A percentile compares a stretch with the other conserved stretches of the same genome.
phyloP scores from a whole-genome alignment of 169 alveolate genomes.

The Fabrea salina region DNA sequence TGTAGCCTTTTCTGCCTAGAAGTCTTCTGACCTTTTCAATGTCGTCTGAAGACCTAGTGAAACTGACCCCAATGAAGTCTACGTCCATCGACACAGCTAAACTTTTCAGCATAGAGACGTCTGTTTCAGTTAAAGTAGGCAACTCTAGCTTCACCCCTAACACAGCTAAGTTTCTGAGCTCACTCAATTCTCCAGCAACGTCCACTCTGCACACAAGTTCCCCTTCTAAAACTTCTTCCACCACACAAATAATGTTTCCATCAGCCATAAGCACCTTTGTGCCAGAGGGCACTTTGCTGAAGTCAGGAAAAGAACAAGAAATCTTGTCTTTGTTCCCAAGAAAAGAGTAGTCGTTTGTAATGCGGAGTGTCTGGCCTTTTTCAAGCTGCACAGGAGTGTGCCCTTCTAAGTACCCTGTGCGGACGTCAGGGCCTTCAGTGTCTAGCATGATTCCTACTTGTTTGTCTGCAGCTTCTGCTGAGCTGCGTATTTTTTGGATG shows the following conservation, averaged over 20 bases:
- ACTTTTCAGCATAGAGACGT: conserved; percentile 90
- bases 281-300: conserved; percentile 92
- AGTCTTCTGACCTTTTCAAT: conserved; percentile 82
- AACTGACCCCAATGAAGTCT: conserved; percentile 95
- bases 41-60: conserved; percentile 79
- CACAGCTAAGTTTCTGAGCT: conserved; percentile 95
- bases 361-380: conserved; percentile 90
- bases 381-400: conserved; percentile 83
- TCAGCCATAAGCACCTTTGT: conserved; percentile 95
- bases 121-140: conserved; percentile 97
- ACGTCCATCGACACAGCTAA: conserved; percentile 95
- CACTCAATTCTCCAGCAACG: conserved; percentile 93
- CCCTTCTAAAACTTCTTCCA: conserved; percentile 81
- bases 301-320: conserved; percentile 91
- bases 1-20: conserved; percentile 89
- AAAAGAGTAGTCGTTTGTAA: conserved; percentile 91
- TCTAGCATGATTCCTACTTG: conserved; percentile 94
- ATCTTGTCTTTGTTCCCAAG: conserved; percentile 90
- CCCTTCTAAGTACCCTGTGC: conserved; percentile 95
- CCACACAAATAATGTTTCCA: conserved; percentile 93
- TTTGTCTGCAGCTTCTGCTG: conserved; percentile 88
- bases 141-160: conserved; percentile 96
- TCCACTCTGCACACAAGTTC: conserved; percentile 85
- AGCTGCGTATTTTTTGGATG: conserved; percentile 85
- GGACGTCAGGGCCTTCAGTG: conserved; percentile 99